Percentiles rank a stretch among this genome's conserved stretches.
Conservation (phyloP, 2,329 filamentous ascomycete genomes). For the Fonsecaea pedrosoi region DNA sequence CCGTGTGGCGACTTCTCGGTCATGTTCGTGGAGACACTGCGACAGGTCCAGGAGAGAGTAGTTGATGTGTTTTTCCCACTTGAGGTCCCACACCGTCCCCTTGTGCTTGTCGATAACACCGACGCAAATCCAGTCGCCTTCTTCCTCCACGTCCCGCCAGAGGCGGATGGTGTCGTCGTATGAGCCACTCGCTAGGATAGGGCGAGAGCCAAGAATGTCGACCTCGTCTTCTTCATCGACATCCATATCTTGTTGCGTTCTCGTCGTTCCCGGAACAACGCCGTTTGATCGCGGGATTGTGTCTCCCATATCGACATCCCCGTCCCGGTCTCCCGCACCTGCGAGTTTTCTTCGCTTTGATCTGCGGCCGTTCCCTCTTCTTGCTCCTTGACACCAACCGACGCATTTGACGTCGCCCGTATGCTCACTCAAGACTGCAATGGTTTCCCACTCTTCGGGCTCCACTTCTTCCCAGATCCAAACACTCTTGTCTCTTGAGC, state of each 20-base stretch:
- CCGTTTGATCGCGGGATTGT: slow-evolving; percentile 13
- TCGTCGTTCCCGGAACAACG: background rate
- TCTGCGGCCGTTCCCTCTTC: slow-evolving; percentile 22
- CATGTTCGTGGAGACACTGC: slow-evolving; percentile 9
- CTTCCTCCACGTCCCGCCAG: slow-evolving; percentile 73
- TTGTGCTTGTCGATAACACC: slow-evolving; percentile 78
- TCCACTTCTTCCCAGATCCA: slow-evolving; percentile 99
- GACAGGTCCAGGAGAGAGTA: slow-evolving; percentile 25
- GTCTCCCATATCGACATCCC: slow-evolving; percentile 31
- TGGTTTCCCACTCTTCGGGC: slow-evolving; percentile 93
- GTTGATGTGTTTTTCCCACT: slow-evolving; percentile 60
- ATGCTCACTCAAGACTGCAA: slow-evolving; percentile 93
- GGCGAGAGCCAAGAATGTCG: slow-evolving; percentile 44
- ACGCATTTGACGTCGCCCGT: slow-evolving; percentile 95
- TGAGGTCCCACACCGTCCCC: slow-evolving; percentile 88
- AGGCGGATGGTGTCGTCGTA: slow-evolving; percentile 92
- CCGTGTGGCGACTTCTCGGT: slow-evolving; percentile 25
- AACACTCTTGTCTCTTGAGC: slow-evolving; percentile 88
- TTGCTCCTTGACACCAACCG: slow-evolving; percentile 77
- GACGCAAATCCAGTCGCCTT: slow-evolving; percentile 95
- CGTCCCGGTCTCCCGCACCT: slow-evolving; percentile 3
- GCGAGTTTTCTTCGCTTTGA: slow-evolving; percentile 29
- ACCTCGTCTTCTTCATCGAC: slow-evolving; percentile 28
- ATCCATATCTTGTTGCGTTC: background rate
- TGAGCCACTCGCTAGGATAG: slow-evolving; percentile 85